Percentiles rank a stretch among this genome's conserved stretches.
Conservation (phyloP, 305 asterid species). For the Caryopteris hybrid region DNA sequence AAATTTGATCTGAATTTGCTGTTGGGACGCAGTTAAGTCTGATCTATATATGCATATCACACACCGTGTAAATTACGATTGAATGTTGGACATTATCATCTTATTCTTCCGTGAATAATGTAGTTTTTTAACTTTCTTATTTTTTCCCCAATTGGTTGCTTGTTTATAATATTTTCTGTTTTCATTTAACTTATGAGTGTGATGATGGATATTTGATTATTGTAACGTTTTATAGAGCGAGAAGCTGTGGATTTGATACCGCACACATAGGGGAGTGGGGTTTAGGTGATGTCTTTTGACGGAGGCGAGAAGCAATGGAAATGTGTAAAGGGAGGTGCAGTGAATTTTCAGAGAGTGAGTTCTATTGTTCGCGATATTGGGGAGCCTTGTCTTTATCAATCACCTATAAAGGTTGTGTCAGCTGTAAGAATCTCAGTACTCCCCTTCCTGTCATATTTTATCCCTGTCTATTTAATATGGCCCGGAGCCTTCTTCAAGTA, state of each 20-base stretch:
- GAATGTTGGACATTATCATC: not conserved
- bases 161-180: not conserved
- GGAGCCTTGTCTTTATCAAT: slow-evolving; percentile 92
- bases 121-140: not conserved
- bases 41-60: not conserved
- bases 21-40: slow-evolving; percentile 13
- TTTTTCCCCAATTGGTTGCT: not conserved
- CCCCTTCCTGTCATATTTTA: not conserved
- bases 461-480: not conserved
- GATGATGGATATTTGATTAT: slow-evolving; percentile 15
- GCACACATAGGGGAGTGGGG: slow-evolving; percentile 12
- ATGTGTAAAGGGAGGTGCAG: slow-evolving; percentile 72
- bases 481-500: not conserved
- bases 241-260: slow-evolving; percentile 18
- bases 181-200: slow-evolving; percentile 3
- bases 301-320: slow-evolving; percentile 75
- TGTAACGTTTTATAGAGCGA: slow-evolving; percentile 22
- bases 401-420: slow-evolving; percentile 80
- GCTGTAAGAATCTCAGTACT: slow-evolving; percentile 43
- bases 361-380: slow-evolving; percentile 92
- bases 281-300: slow-evolving; percentile 81
- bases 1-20: slow-evolving; percentile 24
- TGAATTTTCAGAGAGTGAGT: slow-evolving; percentile 76
- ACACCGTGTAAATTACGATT: not conserved
- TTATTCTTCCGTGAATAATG: not conserved